Base-by-base conservation (phyloP, 352 stramenopile genomes). In the Globisporangium sylvaticum region DNA sequence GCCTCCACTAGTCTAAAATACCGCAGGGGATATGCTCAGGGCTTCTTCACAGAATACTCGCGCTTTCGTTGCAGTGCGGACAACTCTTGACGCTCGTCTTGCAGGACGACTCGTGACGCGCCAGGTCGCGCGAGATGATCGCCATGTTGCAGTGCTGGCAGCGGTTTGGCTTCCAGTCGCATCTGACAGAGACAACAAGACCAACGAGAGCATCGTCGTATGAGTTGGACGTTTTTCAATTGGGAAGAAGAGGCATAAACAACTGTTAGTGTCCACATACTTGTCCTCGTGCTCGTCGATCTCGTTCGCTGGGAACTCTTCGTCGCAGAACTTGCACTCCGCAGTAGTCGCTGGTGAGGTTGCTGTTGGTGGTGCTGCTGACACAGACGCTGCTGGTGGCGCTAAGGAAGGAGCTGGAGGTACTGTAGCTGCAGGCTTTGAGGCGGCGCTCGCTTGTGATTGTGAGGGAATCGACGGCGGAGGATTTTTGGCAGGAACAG, bases 71-170 rank as follows among this genome's bases (percentile, higher is more conserved):
- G 72, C 86, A 94, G 61, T 94, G 79, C 4, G 72, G 69, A 34
- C 86, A 94, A n/a, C 57, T 71, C 57, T 91, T 90, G 8, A 72
- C 42, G 61, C 76, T 90, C 18, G 73, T 87, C 65, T 89, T 91
- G 62, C 86, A 94, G 7, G 75, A 85, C 0, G 74, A 66, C 69
- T 94, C 86, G 65, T 94, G 86, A 1, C 83, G 81, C 1, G 58
- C 42, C 9, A 92, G 64, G 54, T 92, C 84, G 4, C 82, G 76
- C 18, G 80, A 77, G 63, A 91, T 92, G 57, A 94, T 86, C 24
- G 91, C 84, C 86, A 91, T 92, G 64, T 90, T 92, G 71, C 83
- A 94, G 62, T 90, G 81, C 53, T 91, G 84, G 53, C 86, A 94
- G 22, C 83, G 81, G 68, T 83, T 87, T 0, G 86, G 86, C 54